Evolutionary conservation across 2,329 filamentous ascomycete genomes (phyloP).

Genomic region (Colletotrichum cereale): DNA sequence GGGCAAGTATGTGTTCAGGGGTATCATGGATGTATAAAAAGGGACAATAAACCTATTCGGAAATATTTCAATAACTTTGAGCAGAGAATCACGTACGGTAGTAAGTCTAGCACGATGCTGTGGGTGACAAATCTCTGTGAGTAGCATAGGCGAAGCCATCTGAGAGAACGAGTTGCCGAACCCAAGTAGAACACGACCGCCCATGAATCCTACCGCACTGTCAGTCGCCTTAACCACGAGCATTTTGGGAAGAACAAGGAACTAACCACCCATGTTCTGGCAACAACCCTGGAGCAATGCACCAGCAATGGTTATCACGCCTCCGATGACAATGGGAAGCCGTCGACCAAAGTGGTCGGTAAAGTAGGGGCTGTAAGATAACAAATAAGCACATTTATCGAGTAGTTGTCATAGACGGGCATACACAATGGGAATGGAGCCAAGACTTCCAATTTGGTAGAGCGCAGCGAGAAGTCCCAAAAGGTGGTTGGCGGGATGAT

Average conservation of each 20-base stretch:
- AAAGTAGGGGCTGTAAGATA: conserved; percentile 47
- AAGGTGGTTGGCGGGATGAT: conserved; percentile 47
- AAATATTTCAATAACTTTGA: accelerated
- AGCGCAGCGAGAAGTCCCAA: conserved; percentile 54
- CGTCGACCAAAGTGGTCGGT: conserved; percentile 56
- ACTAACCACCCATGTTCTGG: conserved; percentile 40
- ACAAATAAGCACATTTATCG: not conserved
- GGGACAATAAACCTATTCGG: accelerated
- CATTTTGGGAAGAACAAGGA: conserved; percentile 43
- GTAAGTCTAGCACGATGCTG: conserved; percentile 75
- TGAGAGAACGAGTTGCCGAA: conserved; percentile 76
- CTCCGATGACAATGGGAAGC: conserved; percentile 57
- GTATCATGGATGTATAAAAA: too few relatives aligned
- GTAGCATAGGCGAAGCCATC: conserved; percentile 69
- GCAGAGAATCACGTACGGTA: conserved; percentile 46
- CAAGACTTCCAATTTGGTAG: conserved; percentile 62
- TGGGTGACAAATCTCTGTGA: conserved; percentile 75
- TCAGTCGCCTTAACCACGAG: not conserved
- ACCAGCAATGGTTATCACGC: conserved; percentile 59
- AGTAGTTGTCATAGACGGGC: not conserved
- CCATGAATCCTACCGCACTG: conserved; percentile 50
- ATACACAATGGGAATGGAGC: conserved; percentile 46
- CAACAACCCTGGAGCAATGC: conserved; percentile 56
- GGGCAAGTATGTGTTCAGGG: too few relatives aligned
- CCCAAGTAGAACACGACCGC: conserved; percentile 71